These are phyloP conservation scores for Annulohypoxylon moriforme DNA, from an alignment of 495 filamentous ascomycete species.

Conservation along the genomic window DNA sequence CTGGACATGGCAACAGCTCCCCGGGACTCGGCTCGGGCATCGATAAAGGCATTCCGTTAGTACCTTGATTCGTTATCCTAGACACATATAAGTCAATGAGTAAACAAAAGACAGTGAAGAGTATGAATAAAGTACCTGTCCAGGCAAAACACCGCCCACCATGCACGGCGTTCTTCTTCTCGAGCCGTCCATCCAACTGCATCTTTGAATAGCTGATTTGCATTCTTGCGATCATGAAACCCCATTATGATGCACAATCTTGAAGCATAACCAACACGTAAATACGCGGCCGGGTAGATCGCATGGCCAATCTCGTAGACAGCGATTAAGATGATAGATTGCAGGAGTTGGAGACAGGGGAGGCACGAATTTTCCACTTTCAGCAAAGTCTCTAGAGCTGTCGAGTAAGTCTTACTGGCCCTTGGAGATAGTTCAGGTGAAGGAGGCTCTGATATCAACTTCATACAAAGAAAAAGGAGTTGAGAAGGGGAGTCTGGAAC, in stretches of 20 bases:
- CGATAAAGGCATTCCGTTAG: constrained; percentile 26
- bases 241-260: constrained; percentile 59
- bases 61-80: constrained; percentile 35
- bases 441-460: constrained; percentile 51
- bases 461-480: constrained; percentile 60
- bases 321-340: constrained; percentile 54
- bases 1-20: constrained; percentile 34
- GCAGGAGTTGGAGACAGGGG: constrained; percentile 54
- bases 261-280: constrained; percentile 55
- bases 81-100: neutral
- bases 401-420: constrained; percentile 50
- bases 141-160: constrained; percentile 43
- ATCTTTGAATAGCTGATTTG: constrained; percentile 45
- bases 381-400: constrained; percentile 43
- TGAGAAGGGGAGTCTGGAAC: constrained; percentile 52
- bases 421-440: constrained; percentile 49
- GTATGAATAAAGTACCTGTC: constrained; percentile 30
- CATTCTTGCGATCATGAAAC: constrained; percentile 52
- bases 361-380: constrained; percentile 42
- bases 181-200: constrained; percentile 33
- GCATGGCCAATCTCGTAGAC: constrained; percentile 59
- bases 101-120: neutral
- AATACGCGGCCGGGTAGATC: constrained; percentile 59
- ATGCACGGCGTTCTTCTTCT: constrained; percentile 40
- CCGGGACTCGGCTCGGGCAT: constrained; percentile 39